phyloP scores from a whole-genome alignment of 495 filamentous ascomycete genomes.

The Ascobolus immersus region DNA sequence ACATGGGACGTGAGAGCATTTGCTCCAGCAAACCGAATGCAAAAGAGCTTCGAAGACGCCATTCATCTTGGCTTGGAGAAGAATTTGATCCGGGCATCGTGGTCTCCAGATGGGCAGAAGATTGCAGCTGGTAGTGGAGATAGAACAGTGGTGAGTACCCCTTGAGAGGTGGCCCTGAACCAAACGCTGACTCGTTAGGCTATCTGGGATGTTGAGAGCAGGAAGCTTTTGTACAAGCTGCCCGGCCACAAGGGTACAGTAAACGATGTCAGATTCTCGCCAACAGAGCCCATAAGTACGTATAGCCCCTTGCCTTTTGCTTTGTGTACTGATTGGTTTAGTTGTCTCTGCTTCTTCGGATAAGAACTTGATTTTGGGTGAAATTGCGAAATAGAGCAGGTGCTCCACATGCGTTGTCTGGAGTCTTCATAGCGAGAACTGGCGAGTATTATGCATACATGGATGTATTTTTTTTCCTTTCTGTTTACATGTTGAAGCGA shows the following conservation, averaged over 20 bases:
- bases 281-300: constrained; percentile 70
- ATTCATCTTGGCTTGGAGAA: constrained; percentile 69
- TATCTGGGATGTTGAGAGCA: constrained; percentile 62
- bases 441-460: too few species aligned
- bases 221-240: constrained; percentile 77
- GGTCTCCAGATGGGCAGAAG: constrained; percentile 64
- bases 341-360: constrained; percentile 75
- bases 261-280: constrained; percentile 79
- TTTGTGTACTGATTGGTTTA: constrained; percentile 7
- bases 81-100: constrained; percentile 76
- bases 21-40: constrained; percentile 58
- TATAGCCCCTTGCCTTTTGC: constrained; percentile 9
- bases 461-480: too few species aligned
- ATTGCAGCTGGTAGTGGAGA: constrained; percentile 80
- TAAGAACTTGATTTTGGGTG: constrained; percentile 49
- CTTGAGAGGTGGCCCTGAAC: not conserved
- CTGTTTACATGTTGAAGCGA: too few species aligned
- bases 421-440: too few species aligned
- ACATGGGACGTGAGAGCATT: constrained; percentile 96
- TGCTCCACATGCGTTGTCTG: not conserved
- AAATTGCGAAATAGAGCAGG: constrained; percentile 31
- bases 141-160: constrained; percentile 31
- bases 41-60: constrained; percentile 58
- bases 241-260: constrained; percentile 90
- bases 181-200: constrained; percentile 19